These are phyloP conservation scores for Trichomonas vaginalis DNA, from an alignment of 208 protist genomes.

Conservation along the genomic window DNA sequence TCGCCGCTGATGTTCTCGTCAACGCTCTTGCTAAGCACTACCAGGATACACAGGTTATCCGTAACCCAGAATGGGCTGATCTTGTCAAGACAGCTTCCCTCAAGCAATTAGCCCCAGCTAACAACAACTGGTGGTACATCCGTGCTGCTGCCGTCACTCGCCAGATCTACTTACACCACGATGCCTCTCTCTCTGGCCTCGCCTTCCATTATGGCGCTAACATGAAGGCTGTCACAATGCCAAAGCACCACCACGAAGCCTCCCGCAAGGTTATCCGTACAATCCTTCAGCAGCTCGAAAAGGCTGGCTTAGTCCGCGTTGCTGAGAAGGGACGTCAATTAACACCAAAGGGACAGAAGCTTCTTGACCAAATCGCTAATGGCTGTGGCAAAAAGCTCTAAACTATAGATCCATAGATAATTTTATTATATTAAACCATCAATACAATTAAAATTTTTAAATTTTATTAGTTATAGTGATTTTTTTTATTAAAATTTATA, in stretches of 20 bases:
- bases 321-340: conserved; percentile 49
- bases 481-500: no score
- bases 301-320: conserved; percentile 22
- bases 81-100: conserved; percentile 78
- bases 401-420: no score
- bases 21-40: conserved; percentile 72
- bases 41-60: conserved; percentile 58
- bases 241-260: conserved; percentile 57
- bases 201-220: conserved; percentile 66
- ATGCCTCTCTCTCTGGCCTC: conserved; percentile 65
- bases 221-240: conserved; percentile 34
- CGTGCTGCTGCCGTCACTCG: conserved; percentile 76
- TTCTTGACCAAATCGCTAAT: conserved; percentile 74
- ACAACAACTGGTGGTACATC: conserved; percentile 93
- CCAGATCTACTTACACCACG: conserved; percentile 73
- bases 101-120: conserved; percentile 78
- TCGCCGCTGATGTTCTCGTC: conserved; percentile 76
- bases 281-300: conserved; percentile 71
- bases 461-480: no score
- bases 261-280: conserved; percentile 66
- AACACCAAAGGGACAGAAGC: conserved; percentile 69
- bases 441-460: no score
- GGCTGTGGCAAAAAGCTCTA: conserved; percentile 32
- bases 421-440: no score
- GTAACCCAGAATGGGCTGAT: conserved; percentile 76